phyloP scores from a whole-genome alignment of 2,329 filamentous ascomycete species.

The Conoideocrella luteorostrata region DNA sequence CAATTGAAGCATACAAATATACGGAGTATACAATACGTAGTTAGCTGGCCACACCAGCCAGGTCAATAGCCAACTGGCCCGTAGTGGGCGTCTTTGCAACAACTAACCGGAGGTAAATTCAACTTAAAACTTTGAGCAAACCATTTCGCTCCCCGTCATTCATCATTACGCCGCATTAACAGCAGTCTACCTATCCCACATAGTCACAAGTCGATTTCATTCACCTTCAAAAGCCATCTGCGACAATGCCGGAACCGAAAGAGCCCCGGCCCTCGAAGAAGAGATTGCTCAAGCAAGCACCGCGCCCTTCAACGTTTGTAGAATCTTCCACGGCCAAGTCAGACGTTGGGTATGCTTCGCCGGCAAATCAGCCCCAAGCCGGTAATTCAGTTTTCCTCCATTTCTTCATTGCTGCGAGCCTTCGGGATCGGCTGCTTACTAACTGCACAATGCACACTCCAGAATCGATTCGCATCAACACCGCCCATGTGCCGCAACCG shows the following conservation, averaged over 20 bases:
- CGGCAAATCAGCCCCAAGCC: constrained; percentile 19
- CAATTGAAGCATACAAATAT: too few species aligned
- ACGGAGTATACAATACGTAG: too few species aligned
- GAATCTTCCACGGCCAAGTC: constrained; percentile 19
- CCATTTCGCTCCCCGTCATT: too few species aligned
- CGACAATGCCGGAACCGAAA: constrained; percentile 1
- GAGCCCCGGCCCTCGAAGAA: constrained; percentile 11
- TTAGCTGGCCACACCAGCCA: too few species aligned
- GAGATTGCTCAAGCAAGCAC: constrained; percentile 18
- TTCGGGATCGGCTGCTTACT: not conserved
- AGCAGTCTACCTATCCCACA: too few species aligned
- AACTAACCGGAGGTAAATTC: too few species aligned
- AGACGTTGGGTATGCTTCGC: constrained; percentile 23
- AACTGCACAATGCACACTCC: not conserved
- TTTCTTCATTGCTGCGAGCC: constrained; percentile 1
- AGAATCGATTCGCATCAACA: constrained; percentile 23
- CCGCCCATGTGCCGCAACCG: constrained; percentile 23
- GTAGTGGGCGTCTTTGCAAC: too few species aligned
- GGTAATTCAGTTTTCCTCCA: constrained; percentile 16
- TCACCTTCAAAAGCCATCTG: not conserved
- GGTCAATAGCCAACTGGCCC: too few species aligned
- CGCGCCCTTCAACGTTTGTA: constrained; percentile 15
- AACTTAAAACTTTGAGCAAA: too few species aligned
- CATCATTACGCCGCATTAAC: too few species aligned
- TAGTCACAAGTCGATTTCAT: too few species aligned